phyloP scores from a whole-genome alignment of 768 basidiomycete species.

The Crassisporium funariophilum region DNA sequence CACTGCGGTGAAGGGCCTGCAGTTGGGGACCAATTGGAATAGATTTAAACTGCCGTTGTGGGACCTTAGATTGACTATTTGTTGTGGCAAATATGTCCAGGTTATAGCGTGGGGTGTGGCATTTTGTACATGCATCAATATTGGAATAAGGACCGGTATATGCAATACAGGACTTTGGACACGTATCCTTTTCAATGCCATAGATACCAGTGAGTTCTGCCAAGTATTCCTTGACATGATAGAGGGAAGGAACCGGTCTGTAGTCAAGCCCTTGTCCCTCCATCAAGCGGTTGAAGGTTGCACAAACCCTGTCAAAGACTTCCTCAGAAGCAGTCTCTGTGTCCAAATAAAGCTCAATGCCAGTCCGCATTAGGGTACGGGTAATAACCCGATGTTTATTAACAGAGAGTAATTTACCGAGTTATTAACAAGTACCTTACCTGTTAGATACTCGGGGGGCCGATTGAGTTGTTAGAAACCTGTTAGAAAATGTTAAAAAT shows the following conservation, averaged over 20 bases:
- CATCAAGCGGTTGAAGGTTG: slow-evolving; percentile 1
- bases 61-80: neutral
- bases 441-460: too few relatives aligned
- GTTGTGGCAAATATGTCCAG: neutral
- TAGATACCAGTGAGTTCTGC: slow-evolving; percentile 15
- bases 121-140: slow-evolving; percentile 9
- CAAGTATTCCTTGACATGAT: slow-evolving; percentile 9
- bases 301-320: slow-evolving; percentile 5
- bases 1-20: too few relatives aligned
- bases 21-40: slow-evolving; percentile 25
- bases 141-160: slow-evolving; percentile 17
- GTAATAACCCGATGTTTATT: too few relatives aligned
- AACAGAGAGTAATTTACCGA: too few relatives aligned
- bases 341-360: slow-evolving; percentile 8
- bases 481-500: too few relatives aligned
- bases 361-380: too few relatives aligned
- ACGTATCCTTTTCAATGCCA: slow-evolving; percentile 17
- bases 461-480: too few relatives aligned
- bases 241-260: neutral
- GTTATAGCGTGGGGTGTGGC: slow-evolving; percentile 9
- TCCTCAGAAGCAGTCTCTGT: slow-evolving; percentile 3
- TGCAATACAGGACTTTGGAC: slow-evolving; percentile 14
- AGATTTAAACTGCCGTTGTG: slow-evolving; percentile 14
- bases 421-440: too few relatives aligned
- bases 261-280: neutral